Evolutionary conservation across 257 asterid genomes (phyloP).

Genomic region (Solanum pennellii): DNA sequence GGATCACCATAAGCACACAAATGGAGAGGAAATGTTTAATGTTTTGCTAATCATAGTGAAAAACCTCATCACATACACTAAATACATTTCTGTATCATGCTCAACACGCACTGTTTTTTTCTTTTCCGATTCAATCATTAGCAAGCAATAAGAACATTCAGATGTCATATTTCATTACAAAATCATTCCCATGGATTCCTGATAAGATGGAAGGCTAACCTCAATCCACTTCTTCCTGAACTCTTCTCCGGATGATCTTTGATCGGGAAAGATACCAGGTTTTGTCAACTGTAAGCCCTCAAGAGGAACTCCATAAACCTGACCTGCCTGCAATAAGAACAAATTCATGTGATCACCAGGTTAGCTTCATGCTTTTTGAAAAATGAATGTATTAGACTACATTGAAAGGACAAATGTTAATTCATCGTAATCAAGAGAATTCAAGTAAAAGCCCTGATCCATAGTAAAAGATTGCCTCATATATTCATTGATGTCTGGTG

Average conservation of each 20-base stretch:
- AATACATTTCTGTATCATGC: neutral
- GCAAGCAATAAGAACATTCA: neutral
- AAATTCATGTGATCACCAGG: neutral
- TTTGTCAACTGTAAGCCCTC: conserved; percentile 67
- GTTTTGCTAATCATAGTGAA: neutral
- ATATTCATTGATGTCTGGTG: neutral
- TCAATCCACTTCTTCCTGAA: conserved; percentile 95
- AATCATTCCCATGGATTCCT: neutral
- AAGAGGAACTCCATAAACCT: conserved; percentile 95
- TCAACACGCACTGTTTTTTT: neutral
- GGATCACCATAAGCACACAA: neutral
- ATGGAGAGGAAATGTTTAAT: neutral
- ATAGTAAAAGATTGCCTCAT: neutral
- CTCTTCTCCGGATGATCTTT: conserved; percentile 90
- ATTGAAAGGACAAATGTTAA: neutral
- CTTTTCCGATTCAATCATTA: neutral
- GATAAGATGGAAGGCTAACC: conserved; percentile 35
- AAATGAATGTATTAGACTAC: neutral
- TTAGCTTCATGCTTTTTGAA: neutral
- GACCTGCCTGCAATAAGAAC: conserved; percentile 70
- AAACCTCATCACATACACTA: neutral
- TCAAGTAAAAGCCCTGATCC: neutral
- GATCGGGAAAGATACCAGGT: conserved; percentile 81
- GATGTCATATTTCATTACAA: neutral
- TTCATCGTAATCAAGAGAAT: neutral